These are phyloP conservation scores for Warburgia ugandensis DNA, from an alignment of 164 flowering plant species.

Conservation along the genomic window DNA sequence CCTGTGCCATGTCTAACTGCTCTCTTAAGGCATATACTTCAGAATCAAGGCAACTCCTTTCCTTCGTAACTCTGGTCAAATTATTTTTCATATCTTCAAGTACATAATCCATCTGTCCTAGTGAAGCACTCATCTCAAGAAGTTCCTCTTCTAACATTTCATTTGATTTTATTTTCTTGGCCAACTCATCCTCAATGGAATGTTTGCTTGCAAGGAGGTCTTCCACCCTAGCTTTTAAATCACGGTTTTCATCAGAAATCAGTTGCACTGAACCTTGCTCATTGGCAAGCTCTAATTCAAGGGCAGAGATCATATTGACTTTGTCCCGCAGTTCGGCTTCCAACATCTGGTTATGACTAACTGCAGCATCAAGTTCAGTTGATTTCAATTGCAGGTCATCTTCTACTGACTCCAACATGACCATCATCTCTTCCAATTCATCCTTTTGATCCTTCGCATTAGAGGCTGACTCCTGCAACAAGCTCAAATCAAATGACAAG, in stretches of 20 bases:
- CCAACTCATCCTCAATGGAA: slow-evolving; percentile 48
- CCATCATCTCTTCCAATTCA: slow-evolving; percentile 48
- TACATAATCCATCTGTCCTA: slow-evolving; percentile 34
- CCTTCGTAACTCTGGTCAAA: slow-evolving; percentile 33
- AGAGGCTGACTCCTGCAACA: slow-evolving; percentile 83
- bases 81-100: slow-evolving; percentile 39
- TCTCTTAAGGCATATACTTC: slow-evolving; percentile 45
- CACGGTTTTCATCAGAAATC: slow-evolving; percentile 34
- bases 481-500: slow-evolving; percentile 63
- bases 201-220: slow-evolving; percentile 31
- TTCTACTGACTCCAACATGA: slow-evolving; percentile 45
- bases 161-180: slow-evolving; percentile 26
- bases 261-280: slow-evolving; percentile 24
- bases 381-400: slow-evolving; percentile 41
- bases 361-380: slow-evolving; percentile 45
- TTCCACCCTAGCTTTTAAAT: slow-evolving; percentile 35
- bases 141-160: slow-evolving; percentile 60
- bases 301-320: slow-evolving; percentile 27
- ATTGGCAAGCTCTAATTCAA: slow-evolving; percentile 41
- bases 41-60: slow-evolving; percentile 45
- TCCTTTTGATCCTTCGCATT: slow-evolving; percentile 59
- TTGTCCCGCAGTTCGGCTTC: slow-evolving; percentile 57
- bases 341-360: slow-evolving; percentile 31
- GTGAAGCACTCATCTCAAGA: slow-evolving; percentile 36
- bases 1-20: slow-evolving; percentile 46